Evolutionary conservation across 495 filamentous ascomycete genomes (phyloP).

Genomic region (Lasiosphaeris hirsuta): DNA sequence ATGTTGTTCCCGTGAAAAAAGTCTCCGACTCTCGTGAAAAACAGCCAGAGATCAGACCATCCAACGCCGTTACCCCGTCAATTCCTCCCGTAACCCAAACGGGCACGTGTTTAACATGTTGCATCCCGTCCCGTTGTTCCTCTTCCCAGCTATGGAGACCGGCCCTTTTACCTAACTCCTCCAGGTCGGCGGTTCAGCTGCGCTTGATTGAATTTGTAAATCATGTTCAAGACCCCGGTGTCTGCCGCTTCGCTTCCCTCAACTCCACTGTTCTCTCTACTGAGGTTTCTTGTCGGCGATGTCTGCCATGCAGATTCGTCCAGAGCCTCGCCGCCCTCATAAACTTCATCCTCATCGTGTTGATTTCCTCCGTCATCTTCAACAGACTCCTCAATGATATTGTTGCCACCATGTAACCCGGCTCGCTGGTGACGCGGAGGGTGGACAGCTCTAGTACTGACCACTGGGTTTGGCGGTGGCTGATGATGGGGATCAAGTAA

Average conservation of each 20-base stretch:
- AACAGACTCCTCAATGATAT: constrained; percentile 47
- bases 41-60: too few relatives aligned
- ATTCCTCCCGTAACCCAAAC: too few relatives aligned
- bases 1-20: too few relatives aligned
- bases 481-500: constrained; percentile 86
- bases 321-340: constrained; percentile 43
- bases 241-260: constrained; percentile 36
- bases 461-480: constrained; percentile 43
- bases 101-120: too few relatives aligned
- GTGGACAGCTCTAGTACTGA: constrained; percentile 39
- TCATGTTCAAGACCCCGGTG: constrained; percentile 74
- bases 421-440: constrained; percentile 39
- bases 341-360: constrained; percentile 63
- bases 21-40: too few relatives aligned
- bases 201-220: constrained; percentile 87
- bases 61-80: too few relatives aligned
- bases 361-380: constrained; percentile 61
- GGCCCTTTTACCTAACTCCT: constrained; percentile 31
- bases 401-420: constrained; percentile 37
- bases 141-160: neutral
- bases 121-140: too few relatives aligned
- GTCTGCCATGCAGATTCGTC: constrained; percentile 55
- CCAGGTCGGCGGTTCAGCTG: constrained; percentile 57
- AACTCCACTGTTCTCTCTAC: constrained; percentile 38
- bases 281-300: constrained; percentile 39